Conservation (phyloP, 163 green algal genomes). For the Volvox carteri region DNA sequence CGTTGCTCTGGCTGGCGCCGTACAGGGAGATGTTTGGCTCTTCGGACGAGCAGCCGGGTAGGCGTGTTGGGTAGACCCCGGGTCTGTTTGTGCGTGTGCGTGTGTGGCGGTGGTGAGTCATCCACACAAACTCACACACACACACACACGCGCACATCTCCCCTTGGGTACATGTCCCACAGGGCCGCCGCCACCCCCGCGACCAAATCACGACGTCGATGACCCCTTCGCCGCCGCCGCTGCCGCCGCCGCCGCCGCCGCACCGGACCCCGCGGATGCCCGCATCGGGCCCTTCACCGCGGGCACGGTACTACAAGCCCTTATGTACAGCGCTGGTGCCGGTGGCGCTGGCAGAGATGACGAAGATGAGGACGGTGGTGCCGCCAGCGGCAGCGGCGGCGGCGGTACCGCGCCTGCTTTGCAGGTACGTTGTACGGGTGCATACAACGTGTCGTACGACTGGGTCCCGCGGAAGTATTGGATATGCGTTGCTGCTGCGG, state of each 20-base stretch:
- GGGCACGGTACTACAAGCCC: slow-evolving; percentile 51
- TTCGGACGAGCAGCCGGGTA: slow-evolving; percentile 12
- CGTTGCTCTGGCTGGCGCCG: slow-evolving; percentile 86
- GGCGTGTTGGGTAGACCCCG: too few relatives aligned
- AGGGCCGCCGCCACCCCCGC: not conserved
- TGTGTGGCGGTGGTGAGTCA: too few relatives aligned
- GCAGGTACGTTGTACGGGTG: slow-evolving; percentile 32
- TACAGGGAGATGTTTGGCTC: slow-evolving; percentile 68
- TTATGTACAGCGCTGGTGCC: slow-evolving; percentile 18
- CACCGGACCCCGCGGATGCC: slow-evolving; percentile 20
- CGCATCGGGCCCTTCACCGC: slow-evolving; percentile 58
- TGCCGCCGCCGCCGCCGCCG: not conserved
- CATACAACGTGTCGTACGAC: too few relatives aligned
- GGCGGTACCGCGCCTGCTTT: not conserved
- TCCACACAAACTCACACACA: too few relatives aligned
- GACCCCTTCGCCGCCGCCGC: not conserved
- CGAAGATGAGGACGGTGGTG: not conserved
- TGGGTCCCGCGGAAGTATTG: too few relatives aligned
- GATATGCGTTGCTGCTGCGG: too few relatives aligned
- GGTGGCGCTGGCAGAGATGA: not conserved
- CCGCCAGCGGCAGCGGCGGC: not conserved
- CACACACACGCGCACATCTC: too few relatives aligned
- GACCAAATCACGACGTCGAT: not conserved
- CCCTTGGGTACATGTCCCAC: too few relatives aligned
- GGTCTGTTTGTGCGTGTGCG: not conserved